Base-by-base conservation (phyloP, 768 basidiomycete species). In the Amanita pallidorosea region DNA sequence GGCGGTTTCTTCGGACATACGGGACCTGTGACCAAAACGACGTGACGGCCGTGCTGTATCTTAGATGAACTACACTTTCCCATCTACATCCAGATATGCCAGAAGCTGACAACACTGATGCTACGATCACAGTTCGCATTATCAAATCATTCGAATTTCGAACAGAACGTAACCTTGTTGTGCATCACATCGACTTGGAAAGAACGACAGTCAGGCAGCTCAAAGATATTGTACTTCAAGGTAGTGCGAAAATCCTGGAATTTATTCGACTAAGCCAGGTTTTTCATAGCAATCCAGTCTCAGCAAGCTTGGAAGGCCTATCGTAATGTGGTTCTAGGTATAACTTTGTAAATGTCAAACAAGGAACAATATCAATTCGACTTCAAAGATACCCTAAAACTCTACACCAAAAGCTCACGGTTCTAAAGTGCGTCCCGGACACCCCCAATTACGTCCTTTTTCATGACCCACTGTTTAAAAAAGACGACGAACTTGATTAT, bases 401-500 rank as follows among this genome's bases (percentile, higher is more conserved):
- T 97, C 15, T 99, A 99, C 63, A 88, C 90, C 4, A 83, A n/a
- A 82, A 62, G 96, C 95, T 2, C 95, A 98, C 61, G 93, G 94
- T 9, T 77, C 91, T 49, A 99, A 99, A 79, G 95, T 87, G 47
- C 17, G 65, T 54, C 45, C 23, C 44, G 13, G 31, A 36, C 49
- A 50, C 40, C 42, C 45, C 20, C 22, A 35, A 23, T 23, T 6
- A 7, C 2, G 8, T 45, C 15, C 38, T 5, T 45, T 40, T 46
- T 18, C 7, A 33, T 31, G 34, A 23, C 5, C 23, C 46, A 42
- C 34, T 52, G 45, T 36, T 33, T 33, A 33, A 13, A 33, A 13
- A 59, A 97, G 95, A 95, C 94, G 1, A 88, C 88, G 29, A 98
- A 99, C 68, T 74, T 99, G 25, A 97, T 99, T 66, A 97, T 99